These are phyloP conservation scores for Geranomyces variabilis DNA, from an alignment of 192 early-diverging fungal genomes.

Conservation along the genomic window DNA sequence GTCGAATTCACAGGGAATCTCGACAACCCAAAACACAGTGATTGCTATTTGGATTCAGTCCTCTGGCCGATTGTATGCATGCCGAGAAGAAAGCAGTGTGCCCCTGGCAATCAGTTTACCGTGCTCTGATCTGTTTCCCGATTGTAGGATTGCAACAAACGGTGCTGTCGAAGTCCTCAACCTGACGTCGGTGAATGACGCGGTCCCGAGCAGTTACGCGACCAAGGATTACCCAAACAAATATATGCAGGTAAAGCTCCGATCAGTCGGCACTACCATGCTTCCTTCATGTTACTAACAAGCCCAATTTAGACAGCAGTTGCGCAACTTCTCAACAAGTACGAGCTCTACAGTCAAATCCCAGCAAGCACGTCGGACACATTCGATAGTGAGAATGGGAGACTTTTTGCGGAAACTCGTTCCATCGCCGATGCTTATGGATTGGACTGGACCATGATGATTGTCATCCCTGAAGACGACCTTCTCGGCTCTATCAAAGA, in stretches of 20 bases:
- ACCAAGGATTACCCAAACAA: neutral
- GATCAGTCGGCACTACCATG: neutral
- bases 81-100: too few relatives aligned
- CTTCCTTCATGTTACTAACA: too few relatives aligned
- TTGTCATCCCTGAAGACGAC: neutral
- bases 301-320: neutral
- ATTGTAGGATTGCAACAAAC: neutral
- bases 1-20: neutral
- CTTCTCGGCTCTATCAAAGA: constrained; percentile 3
- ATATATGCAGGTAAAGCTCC: neutral
- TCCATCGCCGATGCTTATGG: neutral
- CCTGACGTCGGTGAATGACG: neutral
- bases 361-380: neutral
- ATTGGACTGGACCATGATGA: neutral
- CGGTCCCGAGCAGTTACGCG: neutral
- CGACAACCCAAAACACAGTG: neutral
- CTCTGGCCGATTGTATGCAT: neutral
- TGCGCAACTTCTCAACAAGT: neutral
- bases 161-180: neutral
- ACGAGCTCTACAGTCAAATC: neutral
- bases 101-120: neutral
- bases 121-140: neutral
- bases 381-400: neutral
- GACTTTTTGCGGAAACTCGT: neutral
- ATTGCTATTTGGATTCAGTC: neutral